These are phyloP conservation scores for Aspergillus haitiensis DNA, from an alignment of 495 filamentous ascomycete genomes.

Conservation along the genomic window DNA sequence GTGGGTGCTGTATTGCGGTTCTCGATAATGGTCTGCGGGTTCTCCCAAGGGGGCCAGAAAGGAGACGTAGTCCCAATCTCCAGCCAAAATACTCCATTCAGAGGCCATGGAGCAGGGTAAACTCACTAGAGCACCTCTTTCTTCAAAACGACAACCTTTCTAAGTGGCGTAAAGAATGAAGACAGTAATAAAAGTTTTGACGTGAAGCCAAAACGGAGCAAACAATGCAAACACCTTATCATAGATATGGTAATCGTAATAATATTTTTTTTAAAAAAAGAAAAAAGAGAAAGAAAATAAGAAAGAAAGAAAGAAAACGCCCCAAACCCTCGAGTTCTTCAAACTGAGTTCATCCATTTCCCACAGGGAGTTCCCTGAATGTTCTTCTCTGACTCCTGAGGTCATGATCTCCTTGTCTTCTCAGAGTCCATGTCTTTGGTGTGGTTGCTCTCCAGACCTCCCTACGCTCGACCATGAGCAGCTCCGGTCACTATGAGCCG, in stretches of 20 bases:
- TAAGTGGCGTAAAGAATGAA: too few relatives aligned
- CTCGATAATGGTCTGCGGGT: conserved; percentile 11
- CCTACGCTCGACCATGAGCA: conserved; percentile 40
- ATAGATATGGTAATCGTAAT: conserved; percentile 23
- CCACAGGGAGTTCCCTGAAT: conserved; percentile 5
- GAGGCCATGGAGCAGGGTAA: conserved; percentile 21
- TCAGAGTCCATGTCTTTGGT: conserved; percentile 23
- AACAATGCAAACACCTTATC: conserved; percentile 50
- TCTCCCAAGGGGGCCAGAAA: conserved; percentile 19
- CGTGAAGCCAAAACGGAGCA: conserved; percentile 20
- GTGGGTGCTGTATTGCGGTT: conserved; percentile 8
- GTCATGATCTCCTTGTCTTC: conserved; percentile 31
- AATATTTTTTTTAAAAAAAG: conserved; percentile 2
- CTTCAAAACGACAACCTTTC: not conserved
- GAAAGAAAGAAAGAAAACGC: too few relatives aligned
- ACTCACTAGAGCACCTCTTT: not conserved
- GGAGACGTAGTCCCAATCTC: conserved; percentile 27
- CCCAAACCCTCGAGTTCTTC: too few relatives aligned
- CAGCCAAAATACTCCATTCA: conserved; percentile 37
- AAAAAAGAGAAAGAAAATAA: too few relatives aligned
- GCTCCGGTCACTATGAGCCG: conserved; percentile 32
- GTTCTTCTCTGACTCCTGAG: conserved; percentile 11
- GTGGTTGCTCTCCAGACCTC: conserved; percentile 14
- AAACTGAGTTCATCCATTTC: not conserved
- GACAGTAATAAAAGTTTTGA: not conserved